phyloP scores from a whole-genome alignment of 768 basidiomycete genomes.

The Russula foetens region DNA sequence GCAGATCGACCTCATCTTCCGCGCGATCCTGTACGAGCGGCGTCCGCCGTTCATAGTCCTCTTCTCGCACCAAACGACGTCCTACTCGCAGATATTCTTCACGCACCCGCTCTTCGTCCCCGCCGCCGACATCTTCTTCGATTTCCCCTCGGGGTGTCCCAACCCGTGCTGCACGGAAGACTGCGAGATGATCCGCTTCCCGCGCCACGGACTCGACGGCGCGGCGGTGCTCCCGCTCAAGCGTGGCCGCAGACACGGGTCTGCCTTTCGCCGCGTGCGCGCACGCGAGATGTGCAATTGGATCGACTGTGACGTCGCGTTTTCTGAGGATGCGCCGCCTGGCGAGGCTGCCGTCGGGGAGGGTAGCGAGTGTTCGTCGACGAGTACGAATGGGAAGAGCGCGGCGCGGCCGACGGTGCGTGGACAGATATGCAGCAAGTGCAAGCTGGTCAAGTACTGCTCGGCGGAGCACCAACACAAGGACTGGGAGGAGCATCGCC shows the following conservation, averaged over 20 bases:
- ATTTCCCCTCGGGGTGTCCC: constrained; percentile 73
- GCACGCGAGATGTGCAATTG: constrained; percentile 71
- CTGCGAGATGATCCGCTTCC: constrained; percentile 78
- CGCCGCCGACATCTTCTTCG: constrained; percentile 61
- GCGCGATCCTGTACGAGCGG: constrained; percentile 70
- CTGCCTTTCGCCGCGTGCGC: constrained; percentile 37
- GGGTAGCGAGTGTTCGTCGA: constrained; percentile 22
- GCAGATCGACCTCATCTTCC: constrained; percentile 70
- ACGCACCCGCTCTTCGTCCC: constrained; percentile 65
- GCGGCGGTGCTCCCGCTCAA: constrained; percentile 58
- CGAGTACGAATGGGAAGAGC: constrained; percentile 14
- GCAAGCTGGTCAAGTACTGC: constrained; percentile 72
- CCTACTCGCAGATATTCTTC: constrained; percentile 77
- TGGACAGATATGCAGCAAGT: constrained; percentile 68
- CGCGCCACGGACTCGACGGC: constrained; percentile 50
- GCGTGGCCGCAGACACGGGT: constrained; percentile 37
- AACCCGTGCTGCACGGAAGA: constrained; percentile 75
- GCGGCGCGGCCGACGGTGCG: constrained; percentile 15
- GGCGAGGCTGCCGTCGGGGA: constrained; percentile 28
- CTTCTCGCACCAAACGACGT: constrained; percentile 73
- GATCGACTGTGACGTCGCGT: constrained; percentile 64
- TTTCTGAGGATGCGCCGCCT: constrained; percentile 39
- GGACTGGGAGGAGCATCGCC: constrained; percentile 72
- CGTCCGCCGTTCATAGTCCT: constrained; percentile 68
- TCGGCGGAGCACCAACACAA: constrained; percentile 64